These are phyloP conservation scores for Toxicodendron radicans DNA, from an alignment of 345 rosid species.

Conservation along the genomic window DNA sequence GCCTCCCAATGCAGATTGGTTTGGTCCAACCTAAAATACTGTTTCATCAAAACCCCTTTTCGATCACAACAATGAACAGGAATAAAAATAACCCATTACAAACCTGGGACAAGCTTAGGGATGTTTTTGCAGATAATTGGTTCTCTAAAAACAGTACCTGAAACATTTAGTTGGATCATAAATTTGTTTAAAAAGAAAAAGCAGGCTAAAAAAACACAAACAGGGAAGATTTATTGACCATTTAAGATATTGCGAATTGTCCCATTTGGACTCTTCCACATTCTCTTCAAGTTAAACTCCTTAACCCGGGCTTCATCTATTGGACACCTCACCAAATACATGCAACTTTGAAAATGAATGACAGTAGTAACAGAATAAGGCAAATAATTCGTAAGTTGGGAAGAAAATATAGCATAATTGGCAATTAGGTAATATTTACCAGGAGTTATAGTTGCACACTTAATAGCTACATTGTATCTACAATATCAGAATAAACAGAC, in stretches of 20 bases:
- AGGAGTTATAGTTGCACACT: slow-evolving; percentile 67
- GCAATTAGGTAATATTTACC: slow-evolving; percentile 32
- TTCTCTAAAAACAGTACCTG: slow-evolving; percentile 95
- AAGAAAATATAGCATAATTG: neutral
- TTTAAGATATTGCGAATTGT: slow-evolving; percentile 89
- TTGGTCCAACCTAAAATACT: slow-evolving; percentile 74
- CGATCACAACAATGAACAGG: neutral
- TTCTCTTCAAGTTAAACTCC: slow-evolving; percentile 76
- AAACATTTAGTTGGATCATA: slow-evolving; percentile 4
- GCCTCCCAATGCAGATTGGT: slow-evolving; percentile 96
- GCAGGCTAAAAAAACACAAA: neutral
- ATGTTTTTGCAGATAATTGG: slow-evolving; percentile 84
- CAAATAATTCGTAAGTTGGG: neutral
- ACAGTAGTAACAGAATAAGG: neutral
- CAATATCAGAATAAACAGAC: slow-evolving; percentile 3
- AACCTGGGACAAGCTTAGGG: slow-evolving; percentile 83
- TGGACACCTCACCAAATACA: slow-evolving; percentile 11
- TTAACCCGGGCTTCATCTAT: slow-evolving; percentile 83
- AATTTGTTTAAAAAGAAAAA: neutral
- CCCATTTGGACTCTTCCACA: slow-evolving; percentile 99
- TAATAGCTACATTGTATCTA: slow-evolving; percentile 63
- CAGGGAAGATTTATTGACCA: slow-evolving; percentile 43
- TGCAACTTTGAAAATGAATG: neutral
- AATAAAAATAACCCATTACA: slow-evolving; percentile 12
- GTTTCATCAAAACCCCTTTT: too few species aligned